phyloP scores from a whole-genome alignment of 1,284 basidiomycete genomes.

The Cystobasidium pallidum region DNA sequence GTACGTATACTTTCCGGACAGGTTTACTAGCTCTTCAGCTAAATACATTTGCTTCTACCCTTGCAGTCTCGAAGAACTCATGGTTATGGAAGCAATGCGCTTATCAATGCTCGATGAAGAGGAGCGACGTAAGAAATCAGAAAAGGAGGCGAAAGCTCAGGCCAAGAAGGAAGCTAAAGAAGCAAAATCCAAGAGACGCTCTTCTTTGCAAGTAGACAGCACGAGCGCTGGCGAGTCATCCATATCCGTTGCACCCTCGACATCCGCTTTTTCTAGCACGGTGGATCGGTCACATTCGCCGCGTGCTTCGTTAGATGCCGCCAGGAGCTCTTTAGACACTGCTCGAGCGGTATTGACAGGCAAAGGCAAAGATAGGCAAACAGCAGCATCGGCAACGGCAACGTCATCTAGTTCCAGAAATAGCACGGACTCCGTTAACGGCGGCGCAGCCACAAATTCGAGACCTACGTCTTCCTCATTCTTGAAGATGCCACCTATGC shows the following conservation, averaged over 20 bases:
- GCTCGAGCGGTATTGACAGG: constrained; percentile 18
- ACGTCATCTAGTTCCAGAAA: neutral
- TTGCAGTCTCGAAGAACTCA: constrained; percentile 65
- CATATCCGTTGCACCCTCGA: neutral
- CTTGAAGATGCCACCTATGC: constrained; percentile 44
- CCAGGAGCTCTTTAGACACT: constrained; percentile 1
- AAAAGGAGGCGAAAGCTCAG: constrained; percentile 50
- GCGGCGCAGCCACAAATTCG: neutral
- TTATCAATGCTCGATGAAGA: constrained; percentile 87
- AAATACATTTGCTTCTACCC: neutral
- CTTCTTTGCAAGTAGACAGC: constrained; percentile 7
- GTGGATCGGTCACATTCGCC: neutral
- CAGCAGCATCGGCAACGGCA: too few species aligned
- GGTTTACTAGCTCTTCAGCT: neutral
- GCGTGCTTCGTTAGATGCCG: neutral
- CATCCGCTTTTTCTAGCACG: neutral
- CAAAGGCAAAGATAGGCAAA: neutral
- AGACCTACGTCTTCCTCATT: constrained; percentile 3
- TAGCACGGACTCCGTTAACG: neutral
- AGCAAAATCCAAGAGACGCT: constrained; percentile 5
- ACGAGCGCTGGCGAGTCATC: neutral
- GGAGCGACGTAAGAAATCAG: constrained; percentile 58
- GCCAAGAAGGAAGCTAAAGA: constrained; percentile 39
- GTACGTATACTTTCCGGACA: constrained; percentile 25
- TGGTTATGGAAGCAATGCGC: constrained; percentile 99